Base-by-base conservation (phyloP, 257 asterid genomes). In the Solanum arcanum region DNA sequence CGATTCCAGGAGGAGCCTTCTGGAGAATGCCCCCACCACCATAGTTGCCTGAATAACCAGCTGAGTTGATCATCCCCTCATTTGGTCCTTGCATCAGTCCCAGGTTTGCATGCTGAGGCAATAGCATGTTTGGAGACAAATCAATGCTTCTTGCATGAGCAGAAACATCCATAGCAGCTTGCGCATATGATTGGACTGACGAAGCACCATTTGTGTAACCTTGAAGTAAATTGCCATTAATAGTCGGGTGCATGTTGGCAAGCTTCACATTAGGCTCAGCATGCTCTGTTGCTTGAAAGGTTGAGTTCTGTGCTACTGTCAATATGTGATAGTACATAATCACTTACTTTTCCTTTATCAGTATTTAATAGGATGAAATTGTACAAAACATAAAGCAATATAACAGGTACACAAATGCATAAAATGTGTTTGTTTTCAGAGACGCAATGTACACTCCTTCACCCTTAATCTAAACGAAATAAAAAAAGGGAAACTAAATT, bases 71-170 rank as follows among this genome's bases (percentile, higher is more conserved):
- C 89, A 88, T 86, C 88, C 92, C 90, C 23, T 90, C 93, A 37
- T 93, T 92, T 92, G 93, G 88, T 85, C 97, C 95, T 86, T 91
- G 95, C 87, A 89, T 87, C 87, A 90, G 90, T 88, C 94, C 93
- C 23, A 89, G 41, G 87, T 90, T 94, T n/a, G 95, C 87, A 76
- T 90, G 92, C 88, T 90, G 98, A 77, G 94, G 88, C 88, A 89
- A 83, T 82, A 92, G 77, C 84, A 91, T 84, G 91, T 91, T 91
- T 82, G 88, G 88, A 29, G 94, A 73, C 33, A 72, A 80, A 86
- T 88, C 92, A 86, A 89, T 85, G 92, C 92, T 92, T 84, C 93
- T 87, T 69, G 89, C 85, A 86, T 91, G 95, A 88, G 84, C 75
- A 5, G 89, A 86, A 90, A 94, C 87, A 83, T 92, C 89, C 85